phyloP scores from a whole-genome alignment of 345 rosid species.

The Corymbia maculata region DNA sequence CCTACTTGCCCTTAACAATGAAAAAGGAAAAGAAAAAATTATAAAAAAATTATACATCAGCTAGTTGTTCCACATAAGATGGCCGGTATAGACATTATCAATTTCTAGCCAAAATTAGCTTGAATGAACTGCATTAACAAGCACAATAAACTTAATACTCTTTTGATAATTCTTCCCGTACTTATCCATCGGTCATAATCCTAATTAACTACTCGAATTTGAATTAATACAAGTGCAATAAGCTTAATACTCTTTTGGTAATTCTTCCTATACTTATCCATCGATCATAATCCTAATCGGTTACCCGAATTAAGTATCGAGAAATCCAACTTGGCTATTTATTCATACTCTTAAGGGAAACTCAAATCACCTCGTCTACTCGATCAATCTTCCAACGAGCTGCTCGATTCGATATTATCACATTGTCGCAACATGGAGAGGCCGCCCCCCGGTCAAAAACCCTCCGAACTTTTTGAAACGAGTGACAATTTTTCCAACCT shows the following conservation, averaged over 20 bases:
- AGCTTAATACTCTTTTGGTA: too few relatives aligned
- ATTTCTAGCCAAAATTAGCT: too few relatives aligned
- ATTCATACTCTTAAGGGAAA: not conserved
- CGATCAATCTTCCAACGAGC: not conserved
- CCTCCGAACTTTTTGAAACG: not conserved
- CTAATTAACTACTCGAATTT: not conserved
- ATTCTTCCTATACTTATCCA: not conserved
- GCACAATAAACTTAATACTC: too few relatives aligned
- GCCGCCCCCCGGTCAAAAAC: not conserved
- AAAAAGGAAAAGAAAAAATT: too few relatives aligned
- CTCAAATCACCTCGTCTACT: not conserved
- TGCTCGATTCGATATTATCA: not conserved
- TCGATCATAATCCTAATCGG: not conserved
- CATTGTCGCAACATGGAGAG: not conserved
- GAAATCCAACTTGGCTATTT: not conserved
- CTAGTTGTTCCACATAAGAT: accelerated
- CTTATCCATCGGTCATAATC: not conserved
- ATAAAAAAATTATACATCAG: too few relatives aligned
- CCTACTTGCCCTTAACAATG: accelerated
- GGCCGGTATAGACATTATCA: accelerated
- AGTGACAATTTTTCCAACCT: not conserved
- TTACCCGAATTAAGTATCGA: not conserved
- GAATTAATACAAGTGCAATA: too few relatives aligned
- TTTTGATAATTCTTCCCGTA: not conserved
- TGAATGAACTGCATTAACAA: too few relatives aligned